Evolutionary conservation across 192 early-diverging fungal species (phyloP), one percentile per base, ranked within the genome.

Genomic region (Backusella tuberculispora): DNA sequence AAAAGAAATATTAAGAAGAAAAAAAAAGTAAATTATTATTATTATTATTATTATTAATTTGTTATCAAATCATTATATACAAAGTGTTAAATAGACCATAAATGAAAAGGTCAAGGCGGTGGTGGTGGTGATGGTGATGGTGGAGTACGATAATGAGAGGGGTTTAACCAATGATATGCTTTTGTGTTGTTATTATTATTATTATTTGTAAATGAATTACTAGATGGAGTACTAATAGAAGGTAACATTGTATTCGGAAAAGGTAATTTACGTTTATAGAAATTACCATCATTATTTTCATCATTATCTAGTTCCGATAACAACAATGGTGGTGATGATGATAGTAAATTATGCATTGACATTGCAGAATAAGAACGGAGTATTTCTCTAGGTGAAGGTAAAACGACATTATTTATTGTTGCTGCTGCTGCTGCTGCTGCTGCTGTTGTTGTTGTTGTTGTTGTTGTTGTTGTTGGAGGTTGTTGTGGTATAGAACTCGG

Each of bases 291-390:
- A 17, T 68, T 5, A 0, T 68, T n/a, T n/a, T n/a, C n/a, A 34
- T 34, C 29, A 34, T 1, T 2, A 2, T 34, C 29, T 34, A 34
- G 29, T 34, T 34, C 29, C 29, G 29, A 34, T 34, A 34, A 0
- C 29, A 34, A 34, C 29, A 2, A 34, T 34, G 29, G 29, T 34
- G 29, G 29, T 34, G 21, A 29, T 13, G 67, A 45, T 5, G 13
- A 43, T 69, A 69, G 26, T 14, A 69, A 7, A 43, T 44, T 69
- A 43, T 69, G 40, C 67, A 69, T 69, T 29, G 67, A 69, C 67
- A 69, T 69, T 43, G 24, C 44, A 8, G 63, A 65, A 13, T 43
- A 26, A 13, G 67, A 26, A 7, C 24, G 42, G 13, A 69, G 24
- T 24, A 69, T 69, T 69, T 69, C 40, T 21, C 41, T 46, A 69